These are phyloP conservation scores for Heliosperma pusillum DNA, from an alignment of 148 eudicot species.

Conservation along the genomic window DNA sequence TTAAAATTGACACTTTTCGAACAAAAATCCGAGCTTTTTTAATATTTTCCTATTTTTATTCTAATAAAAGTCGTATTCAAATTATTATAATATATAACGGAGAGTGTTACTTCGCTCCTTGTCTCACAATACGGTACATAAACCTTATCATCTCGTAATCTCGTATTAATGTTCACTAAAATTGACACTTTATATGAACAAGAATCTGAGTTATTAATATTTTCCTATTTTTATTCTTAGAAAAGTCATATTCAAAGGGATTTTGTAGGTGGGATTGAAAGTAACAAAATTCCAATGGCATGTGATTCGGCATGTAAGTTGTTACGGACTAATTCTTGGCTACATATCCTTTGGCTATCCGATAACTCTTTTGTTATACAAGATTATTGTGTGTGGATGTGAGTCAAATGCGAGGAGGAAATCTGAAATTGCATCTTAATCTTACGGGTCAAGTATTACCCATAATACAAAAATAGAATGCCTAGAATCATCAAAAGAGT, in stretches of 20 bases:
- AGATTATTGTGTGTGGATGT: neutral
- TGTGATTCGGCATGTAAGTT: conserved; percentile 15
- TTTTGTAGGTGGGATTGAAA: conserved; percentile 29
- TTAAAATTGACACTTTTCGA: neutral
- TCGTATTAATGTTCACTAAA: neutral
- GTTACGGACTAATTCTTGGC: conserved; percentile 10
- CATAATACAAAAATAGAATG: too few relatives aligned
- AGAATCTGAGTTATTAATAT: neutral
- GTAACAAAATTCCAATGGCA: conserved; percentile 20
- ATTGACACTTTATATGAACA: neutral
- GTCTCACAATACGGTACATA: neutral
- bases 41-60: too few relatives aligned
- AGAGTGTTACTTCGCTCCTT: too few relatives aligned
- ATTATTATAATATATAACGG: too few relatives aligned
- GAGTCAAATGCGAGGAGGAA: conserved; percentile 5
- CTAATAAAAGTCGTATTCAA: too few relatives aligned
- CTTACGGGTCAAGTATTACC: too few relatives aligned
- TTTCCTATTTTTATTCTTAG: neutral
- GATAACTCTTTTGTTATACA: neutral
- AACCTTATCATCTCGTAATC: neutral
- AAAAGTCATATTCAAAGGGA: conserved; percentile 28
- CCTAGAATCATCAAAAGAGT: too few relatives aligned
- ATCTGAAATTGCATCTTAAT: neutral
- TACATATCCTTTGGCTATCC: conserved; percentile 3
- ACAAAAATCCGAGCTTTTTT: too few relatives aligned